Evolutionary conservation across 345 rosid genomes (phyloP), one percentile per base, ranked within the genome.

Genomic region (Heritiera fomes): DNA sequence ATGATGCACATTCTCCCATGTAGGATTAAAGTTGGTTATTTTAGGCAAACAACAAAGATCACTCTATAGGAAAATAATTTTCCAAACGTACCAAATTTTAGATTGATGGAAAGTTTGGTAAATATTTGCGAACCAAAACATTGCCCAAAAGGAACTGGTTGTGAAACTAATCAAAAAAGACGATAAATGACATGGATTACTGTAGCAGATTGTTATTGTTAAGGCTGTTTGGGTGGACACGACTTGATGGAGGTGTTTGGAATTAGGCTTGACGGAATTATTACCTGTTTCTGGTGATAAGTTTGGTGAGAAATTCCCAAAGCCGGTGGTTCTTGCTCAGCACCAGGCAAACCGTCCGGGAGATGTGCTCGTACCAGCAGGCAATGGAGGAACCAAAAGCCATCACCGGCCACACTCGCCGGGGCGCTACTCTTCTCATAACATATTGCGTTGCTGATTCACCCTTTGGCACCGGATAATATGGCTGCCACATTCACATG

Each of bases 331-430:
- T 92, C 85, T 93, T 95, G 90, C 96, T 89, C 13, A 93, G 86
- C 13, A 95, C 86, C 72, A 95, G 82, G 87, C 99, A 92, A 63
- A 92, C 79, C 30, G 98, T 91, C 77, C 98, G 88, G 71, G 87
- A 80, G 63, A 95, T 86, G 80, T 95, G 99, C 88, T 95, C 99
- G 68, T 95, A 95, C 98, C 99, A 94, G 83, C 95, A 89, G 20
- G 90, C 97, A 41, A 96, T 81, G 5, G 99, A 96, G 23, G 98
- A 88, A 7, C 93, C 94, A 55, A 96, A 94, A 8, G 93, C 87
- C 65, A 94, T 90, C 6, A 82, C 84, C 46, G 99, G 99, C 98
- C 99, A 96, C 65, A 96, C 92, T 10, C 87, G 91, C 80, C 95
- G 82, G 6, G 98, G 98, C 1, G 98, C 98, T 40, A 94, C 64